Evolutionary conservation across 345 rosid genomes (phyloP), one percentile per base, ranked within the genome.

Genomic region (Carallia brachiata): DNA sequence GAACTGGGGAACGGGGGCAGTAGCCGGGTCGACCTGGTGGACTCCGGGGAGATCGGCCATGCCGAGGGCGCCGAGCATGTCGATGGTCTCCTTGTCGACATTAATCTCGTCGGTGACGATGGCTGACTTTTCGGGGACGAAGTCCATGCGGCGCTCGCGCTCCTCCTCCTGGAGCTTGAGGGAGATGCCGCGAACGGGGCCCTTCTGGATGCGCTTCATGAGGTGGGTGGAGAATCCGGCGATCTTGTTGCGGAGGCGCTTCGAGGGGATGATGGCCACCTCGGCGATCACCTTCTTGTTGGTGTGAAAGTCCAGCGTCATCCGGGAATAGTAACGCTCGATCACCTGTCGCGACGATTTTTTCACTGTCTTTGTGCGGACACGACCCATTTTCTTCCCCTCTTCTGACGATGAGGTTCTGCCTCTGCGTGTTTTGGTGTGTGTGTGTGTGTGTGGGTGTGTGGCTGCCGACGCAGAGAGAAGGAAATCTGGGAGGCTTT

Each of bases 141-240:
- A 75, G 69, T 75, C 78, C 73, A 69, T 75, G 65, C 73, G 78
- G 44, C 78, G 73, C 69, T 74, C 78, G 34, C 73, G 68, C 69
- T 75, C 73, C 36, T 75, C 73, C 61, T 69, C 73, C 28, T 75
- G 78, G 30, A 75, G 78, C 70, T 69, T 75, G 30, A 75, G 73
- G 0, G 78, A 75, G 65, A 75, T 75, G 16, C 78, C 78, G 4
- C 73, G 70, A 12, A 75, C 78, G 4, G 73, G 73, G 18, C 78
- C 78, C 65, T 69, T 75, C 19, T 75, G 78, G 61, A 75, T 75
- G 39, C 73, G 53, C 32, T 75, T 69, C 73, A 75, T 75, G 37
- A 75, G 69, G 55, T 75, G 78, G 13, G 78, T 75, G 13, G 78
- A 75, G 60, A 75, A 75, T 15, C 78, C 78, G 5, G 73, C 73